Conservation (phyloP, 441 rosid genomes). For the Corymbia citriodora region DNA sequence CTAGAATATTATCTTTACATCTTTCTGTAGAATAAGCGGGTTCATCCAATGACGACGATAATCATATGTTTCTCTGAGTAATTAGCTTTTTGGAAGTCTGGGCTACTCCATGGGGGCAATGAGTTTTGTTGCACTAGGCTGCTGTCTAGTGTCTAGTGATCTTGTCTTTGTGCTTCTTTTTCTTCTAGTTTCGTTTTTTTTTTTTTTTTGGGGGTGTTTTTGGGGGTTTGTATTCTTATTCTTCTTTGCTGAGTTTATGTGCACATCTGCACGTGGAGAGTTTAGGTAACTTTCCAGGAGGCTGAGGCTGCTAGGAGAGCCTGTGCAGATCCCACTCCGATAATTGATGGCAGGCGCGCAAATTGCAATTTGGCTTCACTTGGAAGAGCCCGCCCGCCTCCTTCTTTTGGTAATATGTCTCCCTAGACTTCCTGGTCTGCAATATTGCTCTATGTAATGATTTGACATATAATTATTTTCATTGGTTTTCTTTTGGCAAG, state of each 20-base stretch:
- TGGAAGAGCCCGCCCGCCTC: slow-evolving; percentile 63
- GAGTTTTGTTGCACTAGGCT: background rate
- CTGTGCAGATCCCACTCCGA: slow-evolving; percentile 75
- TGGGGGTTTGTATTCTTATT: slow-evolving; percentile 7
- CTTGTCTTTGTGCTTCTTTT: background rate
- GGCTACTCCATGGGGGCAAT: background rate
- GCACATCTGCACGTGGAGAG: slow-evolving; percentile 46
- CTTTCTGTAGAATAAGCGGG: background rate
- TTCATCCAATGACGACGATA: background rate
- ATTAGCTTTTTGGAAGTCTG: background rate
- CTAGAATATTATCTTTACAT: background rate
- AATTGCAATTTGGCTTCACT: slow-evolving; percentile 95
- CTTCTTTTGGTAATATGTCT: slow-evolving; percentile 37
- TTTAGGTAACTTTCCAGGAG: slow-evolving; percentile 95
- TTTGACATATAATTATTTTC: background rate
- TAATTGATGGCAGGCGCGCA: slow-evolving; percentile 91
- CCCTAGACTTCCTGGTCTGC: slow-evolving; percentile 8
- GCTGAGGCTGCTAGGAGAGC: slow-evolving; percentile 95
- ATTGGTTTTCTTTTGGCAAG: background rate
- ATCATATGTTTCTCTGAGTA: background rate
- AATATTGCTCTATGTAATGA: slow-evolving; percentile 16
- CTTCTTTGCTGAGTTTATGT: slow-evolving; percentile 18
- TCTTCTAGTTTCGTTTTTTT: background rate
- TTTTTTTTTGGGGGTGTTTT: background rate
- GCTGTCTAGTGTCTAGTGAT: background rate